Evolutionary conservation across 768 basidiomycete species (phyloP), one percentile per base, ranked within the genome.

Genomic region (Candolleomyces aberdarensis): DNA sequence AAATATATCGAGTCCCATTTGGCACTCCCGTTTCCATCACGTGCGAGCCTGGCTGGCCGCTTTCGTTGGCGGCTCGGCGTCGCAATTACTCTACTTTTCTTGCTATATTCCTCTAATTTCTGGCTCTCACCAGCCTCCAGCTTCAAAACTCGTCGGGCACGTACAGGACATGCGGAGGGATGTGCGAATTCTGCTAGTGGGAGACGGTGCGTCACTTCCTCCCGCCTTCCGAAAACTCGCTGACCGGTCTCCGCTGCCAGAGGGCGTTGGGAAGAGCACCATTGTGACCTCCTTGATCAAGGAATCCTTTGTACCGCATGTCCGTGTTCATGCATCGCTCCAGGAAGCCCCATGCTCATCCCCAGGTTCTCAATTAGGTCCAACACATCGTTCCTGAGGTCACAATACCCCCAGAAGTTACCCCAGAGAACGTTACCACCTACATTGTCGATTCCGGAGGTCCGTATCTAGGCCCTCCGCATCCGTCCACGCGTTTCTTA

Each of bases 381-480:
- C 94, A 96, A 74, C 91, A 94, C 67, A 82, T 96, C 68, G 89
- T 98, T 44, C 96, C 96, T 3, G 96, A 98, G 74, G 95, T 99
- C 50, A 98, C 96, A 7, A 97, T 99, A 58, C 97, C 96, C 7
- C 94, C 96, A 67, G 93, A 96, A 75, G 94, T 97, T 51, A 96
- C 95, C 20, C 94, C 96, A 53, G 95, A 96, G 78, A 95, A 97
- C 71, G 94, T 99, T 44, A 98, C 96, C 1, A 98, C 96, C 4
- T 93, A 96, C 71, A 98, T 99, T 63, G 92, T 98, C 57, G 96
- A 99, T 76, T 95, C 96, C 53, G 96, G 96, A 73, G 89, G 96
- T 95, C 31, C 26, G 52, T 54, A 29, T 36, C n/a, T 13, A 68
- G 63, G 87, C 48, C 26, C 19, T 36, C 22, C 19, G 49, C 9